Base-by-base conservation (phyloP, 2,329 filamentous ascomycete species). In the Pseudocercospora macadamiae region DNA sequence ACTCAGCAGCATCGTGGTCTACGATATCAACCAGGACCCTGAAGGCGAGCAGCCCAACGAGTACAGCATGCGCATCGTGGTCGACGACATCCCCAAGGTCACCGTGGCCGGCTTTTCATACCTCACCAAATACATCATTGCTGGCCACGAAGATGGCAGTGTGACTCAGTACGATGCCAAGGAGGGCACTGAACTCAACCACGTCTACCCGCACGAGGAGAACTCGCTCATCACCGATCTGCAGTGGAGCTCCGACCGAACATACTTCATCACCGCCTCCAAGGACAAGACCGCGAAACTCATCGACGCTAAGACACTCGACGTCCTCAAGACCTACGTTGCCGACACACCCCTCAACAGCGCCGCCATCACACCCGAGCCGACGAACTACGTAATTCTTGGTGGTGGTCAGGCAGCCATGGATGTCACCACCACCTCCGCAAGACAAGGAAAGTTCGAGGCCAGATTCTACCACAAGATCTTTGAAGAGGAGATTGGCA, bases 401-500 rank as follows among this genome's bases (percentile, higher is more conserved):
- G 95, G 95, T 71, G 95, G 95, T 86, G 95, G 95, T 70, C 95
- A 99, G 81, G 95, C 93, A 66, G 95, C 95, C 74, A 97, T 97
- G 91, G 93, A 97, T 74, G 95, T 99, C 78, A 99, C 95, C 59
- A 96, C 91, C 55, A 97, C 95, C 52, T 89, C 89, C 30, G 88
- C 92, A 51, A 87, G 95, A 67, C 95, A 99, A 83, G 95, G 95
- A 80, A 97, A 97, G 81, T 99, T 99, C 82, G 95, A 99, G 80
- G 95, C 95, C 44, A 88, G 95, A 67, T 99, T 99, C 85, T 99
- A 97, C 84, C 95, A 99, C 88, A 97, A 96, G 85, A 89, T 99
- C 76, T 97, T 99, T 76, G 92, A 96, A 79, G 93, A 99, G 78
- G 95, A 99, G 82, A 93, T 97, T 72, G 95, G 95, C 69, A 89